A percentile compares a stretch with the other conserved stretches of the same genome.
phyloP scores from a whole-genome alignment of 2,329 filamentous ascomycete genomes.

The Fusarium torulosum region DNA sequence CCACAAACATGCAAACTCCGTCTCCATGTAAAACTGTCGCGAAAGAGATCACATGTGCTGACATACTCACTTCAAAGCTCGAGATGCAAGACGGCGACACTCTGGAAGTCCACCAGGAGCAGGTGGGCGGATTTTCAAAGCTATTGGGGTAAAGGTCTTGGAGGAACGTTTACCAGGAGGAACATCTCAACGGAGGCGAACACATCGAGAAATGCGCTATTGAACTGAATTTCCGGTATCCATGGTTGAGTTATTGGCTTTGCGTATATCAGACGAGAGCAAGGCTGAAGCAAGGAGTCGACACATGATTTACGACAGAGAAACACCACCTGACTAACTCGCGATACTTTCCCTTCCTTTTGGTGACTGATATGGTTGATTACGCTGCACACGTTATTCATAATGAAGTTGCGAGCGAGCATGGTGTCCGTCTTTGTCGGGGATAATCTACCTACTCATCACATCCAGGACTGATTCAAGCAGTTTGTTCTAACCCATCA shows the following conservation, averaged over 20 bases:
- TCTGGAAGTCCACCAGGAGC: conserved; percentile 97
- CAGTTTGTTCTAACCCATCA: background rate
- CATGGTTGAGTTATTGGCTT: conserved; percentile 34
- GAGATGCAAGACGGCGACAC: conserved; percentile 98
- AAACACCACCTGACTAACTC: conserved; percentile 47
- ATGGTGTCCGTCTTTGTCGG: background rate
- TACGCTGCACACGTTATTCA: background rate
- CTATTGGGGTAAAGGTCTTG: conserved; percentile 4
- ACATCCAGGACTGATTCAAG: background rate
- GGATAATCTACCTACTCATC: background rate
- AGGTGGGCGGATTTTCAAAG: conserved; percentile 79
- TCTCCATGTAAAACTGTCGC: background rate
- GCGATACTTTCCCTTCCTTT: background rate
- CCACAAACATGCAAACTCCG: background rate
- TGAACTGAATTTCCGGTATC: conserved; percentile 31
- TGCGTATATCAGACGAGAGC: conserved; percentile 42
- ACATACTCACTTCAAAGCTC: conserved; percentile 68
- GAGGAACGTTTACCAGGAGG: conserved; percentile 6
- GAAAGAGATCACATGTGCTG: conserved; percentile 12
- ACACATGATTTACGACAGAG: conserved; percentile 49
- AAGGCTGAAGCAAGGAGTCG: conserved; percentile 32
- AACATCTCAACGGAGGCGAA: conserved; percentile 18
- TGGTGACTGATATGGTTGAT: conserved; percentile 1
- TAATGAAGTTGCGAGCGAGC: background rate
- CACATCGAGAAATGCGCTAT: conserved; percentile 21